phyloP scores from a whole-genome alignment of 139 green algal genomes.

The Coelastrella sp. region DNA sequence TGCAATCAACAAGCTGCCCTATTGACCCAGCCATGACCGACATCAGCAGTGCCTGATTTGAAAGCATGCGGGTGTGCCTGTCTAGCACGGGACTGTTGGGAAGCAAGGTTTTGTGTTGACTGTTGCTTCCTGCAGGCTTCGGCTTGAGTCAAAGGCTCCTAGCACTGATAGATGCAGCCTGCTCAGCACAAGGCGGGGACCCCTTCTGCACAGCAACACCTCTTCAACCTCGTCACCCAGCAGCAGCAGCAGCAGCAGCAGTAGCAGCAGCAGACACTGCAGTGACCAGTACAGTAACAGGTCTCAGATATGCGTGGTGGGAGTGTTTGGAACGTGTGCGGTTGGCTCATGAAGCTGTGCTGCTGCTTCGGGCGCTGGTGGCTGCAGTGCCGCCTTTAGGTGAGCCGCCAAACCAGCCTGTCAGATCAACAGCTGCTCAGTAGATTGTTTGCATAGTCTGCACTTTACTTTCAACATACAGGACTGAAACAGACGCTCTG shows the following conservation, averaged over 20 bases:
- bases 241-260: conserved; percentile 22
- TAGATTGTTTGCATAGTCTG: too few relatives aligned
- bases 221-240: neutral
- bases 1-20: too few relatives aligned
- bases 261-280: neutral
- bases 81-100: too few relatives aligned
- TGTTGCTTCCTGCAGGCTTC: conserved; percentile 5
- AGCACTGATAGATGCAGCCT: conserved; percentile 16
- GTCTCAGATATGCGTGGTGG: neutral
- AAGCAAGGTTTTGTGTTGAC: too few relatives aligned
- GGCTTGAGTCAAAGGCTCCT: conserved; percentile 22
- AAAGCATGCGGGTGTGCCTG: too few relatives aligned
- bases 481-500: too few relatives aligned
- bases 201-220: conserved; percentile 5
- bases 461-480: too few relatives aligned
- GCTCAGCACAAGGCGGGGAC: conserved; percentile 17
- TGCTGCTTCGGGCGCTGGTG: conserved; percentile 40
- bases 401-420: neutral
- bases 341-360: conserved; percentile 26
- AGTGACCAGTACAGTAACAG: neutral
- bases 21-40: neutral
- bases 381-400: neutral
- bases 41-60: neutral
- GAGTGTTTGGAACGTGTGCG: conserved; percentile 27
- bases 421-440: neutral